Percentiles rank a stretch among this genome's conserved stretches.
Evolutionary conservation across 176 grass and related monocot genomes (phyloP).

Genomic region (Hsuehochloa calcarea): DNA sequence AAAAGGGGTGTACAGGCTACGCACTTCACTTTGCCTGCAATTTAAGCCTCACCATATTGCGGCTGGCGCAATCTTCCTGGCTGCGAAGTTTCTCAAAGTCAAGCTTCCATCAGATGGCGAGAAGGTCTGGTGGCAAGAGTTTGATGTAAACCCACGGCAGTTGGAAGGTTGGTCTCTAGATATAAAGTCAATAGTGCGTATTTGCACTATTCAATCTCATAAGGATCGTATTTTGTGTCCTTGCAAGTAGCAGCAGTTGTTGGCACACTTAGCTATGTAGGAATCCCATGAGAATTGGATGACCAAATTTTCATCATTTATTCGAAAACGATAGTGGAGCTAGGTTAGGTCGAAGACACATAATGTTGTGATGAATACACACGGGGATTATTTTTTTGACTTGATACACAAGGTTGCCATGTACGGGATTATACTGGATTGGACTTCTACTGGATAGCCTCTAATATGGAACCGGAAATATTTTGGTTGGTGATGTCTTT

Average conservation of each 20-base stretch:
- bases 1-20: slow-evolving; percentile 85
- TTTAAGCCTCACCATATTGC: slow-evolving; percentile 98
- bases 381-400: background rate
- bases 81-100: slow-evolving; percentile 94
- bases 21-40: slow-evolving; percentile 90
- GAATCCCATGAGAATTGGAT: background rate
- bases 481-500: background rate
- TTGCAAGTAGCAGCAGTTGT: background rate
- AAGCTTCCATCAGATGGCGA: slow-evolving; percentile 96
- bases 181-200: slow-evolving; percentile 24
- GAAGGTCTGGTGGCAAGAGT: slow-evolving; percentile 96
- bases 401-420: background rate
- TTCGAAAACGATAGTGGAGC: slow-evolving; percentile 3
- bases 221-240: background rate
- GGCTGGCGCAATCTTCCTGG: slow-evolving; percentile 92
- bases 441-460: background rate
- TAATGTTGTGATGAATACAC: background rate
- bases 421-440: background rate
- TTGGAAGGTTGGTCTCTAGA: slow-evolving; percentile 85
- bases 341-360: slow-evolving; percentile 8
- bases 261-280: slow-evolving; percentile 3
- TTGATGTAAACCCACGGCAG: slow-evolving; percentile 90
- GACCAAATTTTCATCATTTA: background rate
- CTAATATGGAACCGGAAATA: background rate
- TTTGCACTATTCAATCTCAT: slow-evolving; percentile 22